A percentile compares a stretch with the other conserved stretches of the same genome.
These are phyloP conservation scores for Aspergillus puulaauensis DNA, from an alignment of 2,329 filamentous ascomycete genomes.

Conservation along the genomic window DNA sequence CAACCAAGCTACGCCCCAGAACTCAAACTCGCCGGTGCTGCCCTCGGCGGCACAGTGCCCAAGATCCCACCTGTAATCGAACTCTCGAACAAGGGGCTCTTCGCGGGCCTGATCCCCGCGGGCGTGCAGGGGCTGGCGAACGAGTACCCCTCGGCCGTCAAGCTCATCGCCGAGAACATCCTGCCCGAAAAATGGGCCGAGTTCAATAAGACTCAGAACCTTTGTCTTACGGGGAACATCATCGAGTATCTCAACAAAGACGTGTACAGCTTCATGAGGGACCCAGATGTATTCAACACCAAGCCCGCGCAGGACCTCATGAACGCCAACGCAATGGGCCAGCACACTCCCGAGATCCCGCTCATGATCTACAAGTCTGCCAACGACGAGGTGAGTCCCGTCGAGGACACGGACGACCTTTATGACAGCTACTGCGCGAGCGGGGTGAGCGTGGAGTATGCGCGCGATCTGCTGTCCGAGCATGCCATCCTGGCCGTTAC, in stretches of 20 bases:
- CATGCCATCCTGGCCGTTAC: constrained; percentile 39
- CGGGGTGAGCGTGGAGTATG: constrained; percentile 46
- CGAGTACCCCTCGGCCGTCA: constrained; percentile 24
- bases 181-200: constrained; percentile 17
- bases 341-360: constrained; percentile 47
- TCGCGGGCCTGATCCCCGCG: constrained; percentile 37
- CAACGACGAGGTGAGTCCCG: constrained; percentile 46
- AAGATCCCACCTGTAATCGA: constrained; percentile 41
- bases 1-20: constrained; percentile 19
- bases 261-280: constrained; percentile 21
- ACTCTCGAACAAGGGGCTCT: constrained; percentile 30
- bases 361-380: constrained; percentile 54
- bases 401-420: constrained; percentile 46
- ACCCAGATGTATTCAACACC: constrained; percentile 18
- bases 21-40: constrained; percentile 45
- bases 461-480: constrained; percentile 45
- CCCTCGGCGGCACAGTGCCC: constrained; percentile 50
- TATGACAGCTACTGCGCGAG: constrained; percentile 43
- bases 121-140: constrained; percentile 28
- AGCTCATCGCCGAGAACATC: constrained; percentile 17
- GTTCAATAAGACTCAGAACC: constrained; percentile 20
- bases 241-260: constrained; percentile 20
- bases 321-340: constrained; percentile 32
- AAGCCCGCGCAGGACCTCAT: constrained; percentile 15
- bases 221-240: constrained; percentile 23